phyloP scores from a whole-genome alignment of 768 basidiomycete genomes.

The Lactifluus volemus region DNA sequence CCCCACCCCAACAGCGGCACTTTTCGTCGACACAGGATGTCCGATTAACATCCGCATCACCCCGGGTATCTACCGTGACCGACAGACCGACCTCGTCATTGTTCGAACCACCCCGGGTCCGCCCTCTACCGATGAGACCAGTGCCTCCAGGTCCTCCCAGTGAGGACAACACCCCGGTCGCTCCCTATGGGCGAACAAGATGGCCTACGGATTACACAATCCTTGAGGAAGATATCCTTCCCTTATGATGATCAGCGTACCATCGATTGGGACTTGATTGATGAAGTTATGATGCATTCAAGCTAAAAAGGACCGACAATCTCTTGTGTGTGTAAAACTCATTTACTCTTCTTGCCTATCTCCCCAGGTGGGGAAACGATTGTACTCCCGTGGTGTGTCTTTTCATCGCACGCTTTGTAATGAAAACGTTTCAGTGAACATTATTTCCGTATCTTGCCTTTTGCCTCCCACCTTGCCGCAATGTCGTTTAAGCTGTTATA shows the following conservation, averaged over 20 bases:
- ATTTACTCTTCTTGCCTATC: not conserved
- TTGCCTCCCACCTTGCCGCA: not conserved
- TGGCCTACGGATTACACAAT: not conserved
- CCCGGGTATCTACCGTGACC: not conserved
- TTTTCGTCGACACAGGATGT: not conserved
- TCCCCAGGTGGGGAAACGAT: not conserved
- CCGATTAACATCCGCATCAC: not conserved
- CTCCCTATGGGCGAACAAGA: not conserved
- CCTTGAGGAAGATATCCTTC: not conserved
- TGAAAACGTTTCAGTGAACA: not conserved
- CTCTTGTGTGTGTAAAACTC: not conserved
- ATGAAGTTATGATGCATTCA: conserved; percentile 17
- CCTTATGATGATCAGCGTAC: conserved; percentile 8
- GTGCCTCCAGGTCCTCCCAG: conserved; percentile 16
- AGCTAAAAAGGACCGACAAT: not conserved
- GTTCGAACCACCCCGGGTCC: not conserved
- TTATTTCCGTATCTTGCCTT: not conserved
- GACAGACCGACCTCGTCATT: not conserved
- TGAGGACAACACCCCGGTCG: conserved; percentile 16
- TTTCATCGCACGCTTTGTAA: not conserved
- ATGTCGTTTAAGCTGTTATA: not conserved
- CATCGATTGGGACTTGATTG: conserved; percentile 20
- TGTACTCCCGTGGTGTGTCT: not conserved
- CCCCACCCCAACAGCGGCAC: not conserved
- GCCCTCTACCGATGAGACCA: conserved; percentile 4